Evolutionary conservation across 2,329 filamentous ascomycete species (phyloP), one percentile per base, ranked within the genome.

Genomic region (Incumbomyces delicatus): DNA sequence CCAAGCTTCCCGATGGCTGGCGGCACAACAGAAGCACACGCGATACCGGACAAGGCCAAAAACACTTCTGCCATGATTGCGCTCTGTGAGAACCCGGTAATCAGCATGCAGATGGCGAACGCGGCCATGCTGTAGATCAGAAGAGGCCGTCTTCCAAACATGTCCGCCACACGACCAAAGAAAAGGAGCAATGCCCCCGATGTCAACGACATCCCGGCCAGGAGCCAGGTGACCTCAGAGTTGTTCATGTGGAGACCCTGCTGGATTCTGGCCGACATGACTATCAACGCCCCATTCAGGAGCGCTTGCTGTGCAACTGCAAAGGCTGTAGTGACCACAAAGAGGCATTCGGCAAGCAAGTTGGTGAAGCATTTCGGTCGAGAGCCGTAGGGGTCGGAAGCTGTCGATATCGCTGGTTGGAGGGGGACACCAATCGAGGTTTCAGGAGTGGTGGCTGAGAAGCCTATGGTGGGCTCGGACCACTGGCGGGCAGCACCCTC

Each of bases 161-260:
- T 66, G 57, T 85, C 81, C 1, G 80, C 78, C 6, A 83, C 64
- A 53, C 76, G 77, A 33, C 80, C 81, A 49, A 85, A 81, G 54
- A 80, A 75, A 7, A 85, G 70, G 51, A 85, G 71, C 54, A 85
- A 78, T 0, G 80, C 73, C 6, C 80, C 80, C 31, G 76, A 76
- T 1, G 75, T 76, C 13, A 85, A 68, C 12, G 76, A 75, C 33
- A 75, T 70, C n/a, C 79, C 73, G 6, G 79, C 79, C 39, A 71
- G 72, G 50, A 84, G 78, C 80, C 81, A 85, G 1, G 80, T 81
- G 18, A 85, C 75, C 56, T 85, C 72, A 1, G 78, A 76, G 39
- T 75, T 77, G 2, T 73, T 76, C 80, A 85, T 84, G 38, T 68
- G 58, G 46, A 84, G 61, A 50, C 81, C 76, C 12, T 62, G 58